phyloP scores from a whole-genome alignment of 108 stramenopile species.

The Skeletonema grethae region DNA sequence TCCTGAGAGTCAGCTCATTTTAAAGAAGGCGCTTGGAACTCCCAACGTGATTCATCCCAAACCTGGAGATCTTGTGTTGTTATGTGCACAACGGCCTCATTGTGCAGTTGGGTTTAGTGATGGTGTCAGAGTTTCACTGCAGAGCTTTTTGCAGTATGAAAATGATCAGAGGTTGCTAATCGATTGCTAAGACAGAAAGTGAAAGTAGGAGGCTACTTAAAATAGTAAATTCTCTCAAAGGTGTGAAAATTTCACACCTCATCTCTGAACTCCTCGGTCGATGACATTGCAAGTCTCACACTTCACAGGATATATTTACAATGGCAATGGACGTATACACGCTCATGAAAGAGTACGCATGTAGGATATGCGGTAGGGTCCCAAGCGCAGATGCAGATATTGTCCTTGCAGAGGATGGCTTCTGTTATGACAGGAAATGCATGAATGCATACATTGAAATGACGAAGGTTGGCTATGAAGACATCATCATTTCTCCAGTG shows the following conservation, averaged over 20 bases:
- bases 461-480: background rate
- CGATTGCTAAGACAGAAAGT: constrained; percentile 43
- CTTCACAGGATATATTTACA: too few relatives aligned
- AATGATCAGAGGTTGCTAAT: constrained; percentile 59
- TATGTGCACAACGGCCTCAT: constrained; percentile 87
- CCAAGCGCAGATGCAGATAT: constrained; percentile 1
- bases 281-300: too few relatives aligned
- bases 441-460: background rate
- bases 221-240: too few relatives aligned
- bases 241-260: background rate
- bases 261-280: background rate
- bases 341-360: constrained; percentile 7
- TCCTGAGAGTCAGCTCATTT: constrained; percentile 65
- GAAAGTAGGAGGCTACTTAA: too few relatives aligned
- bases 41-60: constrained; percentile 61
- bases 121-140: constrained; percentile 74
- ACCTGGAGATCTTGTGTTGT: constrained; percentile 78
- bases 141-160: constrained; percentile 75
- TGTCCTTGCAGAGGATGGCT: constrained; percentile 12
- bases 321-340: constrained; percentile 14
- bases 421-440: constrained; percentile 2
- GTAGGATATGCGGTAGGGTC: constrained; percentile 8
- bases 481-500: constrained; percentile 3
- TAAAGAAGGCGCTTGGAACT: constrained; percentile 58
- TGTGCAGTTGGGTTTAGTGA: constrained; percentile 79